Evolutionary conservation across 768 basidiomycete species (phyloP).

Genomic region (Leccinum incarnatum): DNA sequence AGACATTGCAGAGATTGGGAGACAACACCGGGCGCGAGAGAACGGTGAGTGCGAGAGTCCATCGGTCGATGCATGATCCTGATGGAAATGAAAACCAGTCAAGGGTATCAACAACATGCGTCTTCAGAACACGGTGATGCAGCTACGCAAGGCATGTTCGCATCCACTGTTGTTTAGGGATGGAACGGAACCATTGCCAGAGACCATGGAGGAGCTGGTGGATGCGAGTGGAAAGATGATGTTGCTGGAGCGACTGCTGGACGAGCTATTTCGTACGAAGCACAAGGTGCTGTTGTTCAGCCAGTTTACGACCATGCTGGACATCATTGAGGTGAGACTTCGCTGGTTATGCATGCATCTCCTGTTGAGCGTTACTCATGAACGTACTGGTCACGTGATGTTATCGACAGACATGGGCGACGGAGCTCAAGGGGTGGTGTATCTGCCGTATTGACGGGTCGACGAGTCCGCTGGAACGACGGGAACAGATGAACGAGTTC

Average conservation of each 20-base stretch:
- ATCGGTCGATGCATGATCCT: constrained; percentile 1
- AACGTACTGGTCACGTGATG: not conserved
- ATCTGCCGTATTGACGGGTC: constrained; percentile 93
- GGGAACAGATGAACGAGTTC: constrained; percentile 82
- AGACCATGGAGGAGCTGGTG: constrained; percentile 77
- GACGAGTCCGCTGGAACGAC: constrained; percentile 76
- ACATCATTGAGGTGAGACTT: constrained; percentile 82
- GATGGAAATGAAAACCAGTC: constrained; percentile 39
- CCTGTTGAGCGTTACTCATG: too few relatives aligned
- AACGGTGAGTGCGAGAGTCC: constrained; percentile 46
- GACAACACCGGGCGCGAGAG: constrained; percentile 54
- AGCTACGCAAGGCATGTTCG: constrained; percentile 92
- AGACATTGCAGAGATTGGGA: constrained; percentile 52
- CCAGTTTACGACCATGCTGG: constrained; percentile 95
- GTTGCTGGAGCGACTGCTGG: constrained; percentile 83
- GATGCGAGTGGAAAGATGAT: constrained; percentile 97
- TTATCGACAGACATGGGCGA: constrained; percentile 63
- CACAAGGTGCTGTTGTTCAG: constrained; percentile 89
- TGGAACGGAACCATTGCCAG: constrained; percentile 29
- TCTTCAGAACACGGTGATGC: constrained; percentile 95
- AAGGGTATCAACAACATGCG: constrained; percentile 90
- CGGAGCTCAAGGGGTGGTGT: constrained; percentile 74
- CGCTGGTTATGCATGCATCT: too few relatives aligned
- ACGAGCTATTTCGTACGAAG: constrained; percentile 70
- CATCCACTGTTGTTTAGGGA: constrained; percentile 86